Evolutionary conservation across 2,329 filamentous ascomycete species (phyloP).

Genomic region (Arthrocladium fulminans): DNA sequence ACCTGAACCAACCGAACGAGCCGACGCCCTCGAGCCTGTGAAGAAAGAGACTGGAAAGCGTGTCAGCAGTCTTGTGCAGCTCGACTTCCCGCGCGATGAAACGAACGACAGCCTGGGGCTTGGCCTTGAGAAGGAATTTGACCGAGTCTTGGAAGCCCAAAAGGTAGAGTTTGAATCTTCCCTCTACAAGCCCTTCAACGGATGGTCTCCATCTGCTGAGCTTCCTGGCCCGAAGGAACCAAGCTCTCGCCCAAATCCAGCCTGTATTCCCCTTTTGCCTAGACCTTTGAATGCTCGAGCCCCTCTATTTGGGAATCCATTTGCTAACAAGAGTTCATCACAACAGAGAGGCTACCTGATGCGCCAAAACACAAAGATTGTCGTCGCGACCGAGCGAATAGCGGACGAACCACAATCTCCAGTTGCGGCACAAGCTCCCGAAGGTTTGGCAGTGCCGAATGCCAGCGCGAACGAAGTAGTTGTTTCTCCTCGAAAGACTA

Average conservation of each 20-base stretch:
- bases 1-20: neutral
- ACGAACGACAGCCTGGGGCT: conserved; percentile 63
- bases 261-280: conserved; percentile 16
- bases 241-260: conserved; percentile 10
- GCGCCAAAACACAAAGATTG: conserved; percentile 96
- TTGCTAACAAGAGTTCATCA: conserved; percentile 56
- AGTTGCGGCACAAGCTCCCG: conserved; percentile 33
- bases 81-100: conserved; percentile 68
- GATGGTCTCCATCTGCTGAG: conserved; percentile 21
- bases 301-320: conserved; percentile 20
- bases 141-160: conserved; percentile 89
- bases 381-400: conserved; percentile 68
- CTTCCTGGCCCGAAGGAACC: conserved; percentile 15
- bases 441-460: conserved; percentile 24
- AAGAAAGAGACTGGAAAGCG: conserved; percentile 29
- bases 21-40: conserved; percentile 28
- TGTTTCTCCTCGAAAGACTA: conserved; percentile 62
- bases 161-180: conserved; percentile 64
- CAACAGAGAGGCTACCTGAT: conserved; percentile 95
- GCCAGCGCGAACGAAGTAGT: conserved; percentile 25
- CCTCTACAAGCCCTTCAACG: conserved; percentile 26
- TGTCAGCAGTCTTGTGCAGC: conserved; percentile 66
- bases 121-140: conserved; percentile 84
- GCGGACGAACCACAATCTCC: conserved; percentile 43
- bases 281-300: conserved; percentile 16